Evolutionary conservation across 2,329 filamentous ascomycete species (phyloP).

Genomic region (Malbranchea zuffiana): DNA sequence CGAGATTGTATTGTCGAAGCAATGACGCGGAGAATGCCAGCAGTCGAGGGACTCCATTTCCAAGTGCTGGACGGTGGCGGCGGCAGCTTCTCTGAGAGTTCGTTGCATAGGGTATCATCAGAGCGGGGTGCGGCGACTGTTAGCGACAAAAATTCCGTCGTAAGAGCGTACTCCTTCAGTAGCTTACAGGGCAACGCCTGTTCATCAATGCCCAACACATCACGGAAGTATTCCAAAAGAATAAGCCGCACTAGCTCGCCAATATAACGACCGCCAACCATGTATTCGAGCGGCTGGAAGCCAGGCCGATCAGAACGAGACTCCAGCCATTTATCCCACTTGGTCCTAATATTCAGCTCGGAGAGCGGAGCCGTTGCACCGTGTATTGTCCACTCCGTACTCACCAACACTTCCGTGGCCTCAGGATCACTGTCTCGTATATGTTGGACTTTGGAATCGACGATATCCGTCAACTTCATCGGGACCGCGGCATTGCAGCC

Average conservation of each 20-base stretch:
- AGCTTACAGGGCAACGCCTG: conserved; percentile 45
- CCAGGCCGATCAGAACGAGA: conserved; percentile 53
- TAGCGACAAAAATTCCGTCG: conserved; percentile 61
- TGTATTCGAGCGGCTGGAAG: conserved; percentile 70
- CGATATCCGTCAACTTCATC: conserved; percentile 49
- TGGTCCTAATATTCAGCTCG: conserved; percentile 50
- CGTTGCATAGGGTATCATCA: conserved; percentile 37
- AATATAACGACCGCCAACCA: conserved; percentile 62
- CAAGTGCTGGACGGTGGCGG: conserved; percentile 35
- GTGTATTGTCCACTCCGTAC: conserved; percentile 70
- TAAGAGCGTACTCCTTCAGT: conserved; percentile 46
- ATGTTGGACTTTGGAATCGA: conserved; percentile 46
- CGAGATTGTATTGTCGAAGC: conserved; percentile 57
- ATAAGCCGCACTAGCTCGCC: conserved; percentile 62
- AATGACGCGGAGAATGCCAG: conserved; percentile 49
- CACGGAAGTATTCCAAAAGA: conserved; percentile 50
- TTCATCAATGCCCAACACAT: conserved; percentile 27
- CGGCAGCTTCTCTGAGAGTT: conserved; percentile 41
- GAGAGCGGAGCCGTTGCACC: conserved; percentile 54
- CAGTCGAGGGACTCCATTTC: conserved; percentile 51
- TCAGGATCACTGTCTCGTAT: conserved; percentile 35
- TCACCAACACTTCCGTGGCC: conserved; percentile 55
- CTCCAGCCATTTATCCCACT: conserved; percentile 58
- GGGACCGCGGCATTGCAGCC: conserved; percentile 67
- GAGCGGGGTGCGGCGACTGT: conserved; percentile 45